Base-by-base conservation (phyloP, 768 basidiomycete species). In the Russula compacta region DNA sequence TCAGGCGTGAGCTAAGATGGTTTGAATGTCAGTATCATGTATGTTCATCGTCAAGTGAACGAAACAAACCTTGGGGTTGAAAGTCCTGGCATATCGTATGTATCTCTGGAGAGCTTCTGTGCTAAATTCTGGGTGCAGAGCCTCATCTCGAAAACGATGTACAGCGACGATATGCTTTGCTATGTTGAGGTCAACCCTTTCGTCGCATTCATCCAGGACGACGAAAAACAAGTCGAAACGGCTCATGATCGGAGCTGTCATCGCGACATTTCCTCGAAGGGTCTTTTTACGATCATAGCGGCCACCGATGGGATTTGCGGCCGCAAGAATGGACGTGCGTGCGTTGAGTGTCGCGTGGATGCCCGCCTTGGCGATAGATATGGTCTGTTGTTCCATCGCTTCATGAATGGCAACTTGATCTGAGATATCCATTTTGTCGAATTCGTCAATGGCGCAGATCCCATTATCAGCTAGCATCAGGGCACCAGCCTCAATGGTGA, bases 321-420 rank as follows among this genome's bases (percentile, higher is more conserved):
- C 97, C 1, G 97, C 97, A 29, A 99, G 83, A 65, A 99, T 98
- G 4, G 92, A 95, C 0, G 97, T 98, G 11, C 97, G 85, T 1
- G 97, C 97, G 68, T 99, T 99, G 57, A 99, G 81, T 0, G 97
- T 99, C 0, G 97, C 95, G 68, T 98, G 95, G 66, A 99, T 99
- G 59, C 97, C 97, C 2, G 97, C 97, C 72, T 99, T 99, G 44
- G 97, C 97, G 65, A 98, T 98, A 33, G 94, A 97, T 68, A 98
- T 98, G 1, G 95, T 98, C 76, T 98, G 95, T 75, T 98, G 95
- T 85, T 98, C 95, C 95, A 98, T 98, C 8, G 95, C 95, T 79
- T 98, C 95, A 79, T 99, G 97, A 68, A 99, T 98, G 39, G 97
- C 97, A 46, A 98, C 93, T 72, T 98, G 97, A 72, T 98, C 97